phyloP scores from a whole-genome alignment of 2,329 filamentous ascomycete genomes.

The Sclerotinia spermophila region DNA sequence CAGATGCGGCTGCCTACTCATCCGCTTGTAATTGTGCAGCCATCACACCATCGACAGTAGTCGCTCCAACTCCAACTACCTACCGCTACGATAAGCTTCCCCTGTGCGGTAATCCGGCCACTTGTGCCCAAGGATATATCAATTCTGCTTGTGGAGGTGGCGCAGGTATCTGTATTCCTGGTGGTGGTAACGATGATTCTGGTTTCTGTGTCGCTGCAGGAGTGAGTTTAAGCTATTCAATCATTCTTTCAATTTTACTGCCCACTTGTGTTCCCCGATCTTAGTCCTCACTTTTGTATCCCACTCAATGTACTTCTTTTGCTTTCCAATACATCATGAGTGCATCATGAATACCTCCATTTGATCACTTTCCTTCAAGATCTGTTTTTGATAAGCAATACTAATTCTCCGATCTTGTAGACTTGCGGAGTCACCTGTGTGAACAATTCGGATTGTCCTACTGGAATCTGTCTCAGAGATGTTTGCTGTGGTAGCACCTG shows the following conservation, averaged over 20 bases:
- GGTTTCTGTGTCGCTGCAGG: constrained; percentile 13
- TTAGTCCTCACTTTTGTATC: background rate
- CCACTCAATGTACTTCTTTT: background rate
- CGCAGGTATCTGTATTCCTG: constrained; percentile 5
- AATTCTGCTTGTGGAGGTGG: constrained; percentile 2
- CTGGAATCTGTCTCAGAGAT: constrained; percentile 1
- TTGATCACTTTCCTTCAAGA: background rate
- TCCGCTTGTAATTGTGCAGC: constrained; percentile 17
- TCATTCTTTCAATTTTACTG: background rate
- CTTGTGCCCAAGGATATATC: background rate
- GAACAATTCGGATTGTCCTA: background rate
- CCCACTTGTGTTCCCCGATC: background rate
- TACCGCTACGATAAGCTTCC: constrained; percentile 10
- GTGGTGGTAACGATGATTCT: background rate
- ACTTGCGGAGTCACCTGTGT: background rate
- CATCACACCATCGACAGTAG: background rate
- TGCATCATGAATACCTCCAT: background rate
- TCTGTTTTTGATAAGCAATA: background rate
- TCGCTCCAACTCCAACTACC: constrained; percentile 6
- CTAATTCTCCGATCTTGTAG: background rate
- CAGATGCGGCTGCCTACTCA: background rate
- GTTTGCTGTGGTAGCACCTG: constrained; percentile 9
- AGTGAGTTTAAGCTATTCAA: background rate
- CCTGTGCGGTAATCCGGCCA: background rate
- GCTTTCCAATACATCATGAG: background rate